Base-by-base conservation (phyloP, 306 rosid genomes). In the Cucurbita pepo region DNA sequence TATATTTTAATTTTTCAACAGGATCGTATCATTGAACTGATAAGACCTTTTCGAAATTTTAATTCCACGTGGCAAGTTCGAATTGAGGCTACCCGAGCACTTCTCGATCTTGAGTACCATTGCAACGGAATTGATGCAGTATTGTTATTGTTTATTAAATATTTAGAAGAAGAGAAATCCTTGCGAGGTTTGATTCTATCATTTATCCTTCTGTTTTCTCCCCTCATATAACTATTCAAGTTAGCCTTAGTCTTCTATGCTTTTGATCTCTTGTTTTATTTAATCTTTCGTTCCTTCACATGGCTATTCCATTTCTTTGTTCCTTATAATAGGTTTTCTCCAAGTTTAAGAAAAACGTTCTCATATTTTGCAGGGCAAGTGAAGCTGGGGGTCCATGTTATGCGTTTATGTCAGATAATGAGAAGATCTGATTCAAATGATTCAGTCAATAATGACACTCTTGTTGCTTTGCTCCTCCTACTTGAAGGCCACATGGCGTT, bases 51-150 rank as follows among this genome's bases (percentile, higher is more conserved):
- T 79, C 83, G 87, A 41, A 87, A 89, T 81, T 65, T 70, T 21
- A 89, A 89, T 79, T 79, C 85, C 53, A 69, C 80, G 66, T 90
- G 95, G 98, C 90, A 85, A 86, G 95, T 94, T 79, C 96, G 88
- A 69, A 82, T 86, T 76, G 98, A 94, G 88, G 97, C 99, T 64
- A 82, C 86, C 78, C 81, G 88, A 82, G 87, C 97, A 59, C 94
- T 89, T 37, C 97, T 94, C 79, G 98, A 94, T 82, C 96, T 94
- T 25, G 98, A 94, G 80, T 90, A 85, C 82, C 95, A 91, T 77
- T 76, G 82, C 85, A 85, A 88, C 75, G 96, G 97, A 82, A 80
- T 86, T 77, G 90, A 89, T 69, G 85, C 92, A 3, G 90, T 87
- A 11, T 76, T 91, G 67, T 79, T 85, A 19, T 78, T 91, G 80